Evolutionary conservation across 495 filamentous ascomycete genomes (phyloP).

Genomic region (Penicillium diatomitis): DNA sequence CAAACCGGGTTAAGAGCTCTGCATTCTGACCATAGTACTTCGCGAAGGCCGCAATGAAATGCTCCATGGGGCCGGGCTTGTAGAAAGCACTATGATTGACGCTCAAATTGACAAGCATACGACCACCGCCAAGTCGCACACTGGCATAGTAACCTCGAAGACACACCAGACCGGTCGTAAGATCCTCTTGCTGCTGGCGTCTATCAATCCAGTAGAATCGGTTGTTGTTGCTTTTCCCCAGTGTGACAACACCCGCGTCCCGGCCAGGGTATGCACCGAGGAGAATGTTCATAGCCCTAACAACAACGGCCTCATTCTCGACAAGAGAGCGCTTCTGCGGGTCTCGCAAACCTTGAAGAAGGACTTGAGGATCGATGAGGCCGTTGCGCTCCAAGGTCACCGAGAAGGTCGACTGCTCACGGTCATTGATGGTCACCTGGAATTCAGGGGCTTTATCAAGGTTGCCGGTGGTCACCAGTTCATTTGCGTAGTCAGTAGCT

Average conservation of each 20-base stretch:
- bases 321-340: background rate
- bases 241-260: slow-evolving; percentile 6
- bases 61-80: slow-evolving; percentile 13
- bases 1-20: background rate
- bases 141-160: slow-evolving; percentile 40
- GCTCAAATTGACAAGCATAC: slow-evolving; percentile 42
- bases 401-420: background rate
- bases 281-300: slow-evolving; percentile 42
- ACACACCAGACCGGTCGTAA: slow-evolving; percentile 31
- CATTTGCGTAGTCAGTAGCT: slow-evolving; percentile 9
- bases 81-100: slow-evolving; percentile 38
- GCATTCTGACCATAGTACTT: background rate
- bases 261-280: slow-evolving; percentile 16
- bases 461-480: slow-evolving; percentile 4
- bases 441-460: background rate
- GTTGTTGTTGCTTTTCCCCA: slow-evolving; percentile 7
- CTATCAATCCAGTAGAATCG: slow-evolving; percentile 16
- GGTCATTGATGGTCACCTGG: background rate
- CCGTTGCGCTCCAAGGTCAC: background rate
- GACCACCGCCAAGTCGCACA: slow-evolving; percentile 29
- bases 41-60: slow-evolving; percentile 14
- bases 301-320: slow-evolving; percentile 5
- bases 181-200: slow-evolving; percentile 6
- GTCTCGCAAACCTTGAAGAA: background rate
- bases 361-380: background rate